These are phyloP conservation scores for Hypoxylon cercidicola DNA, from an alignment of 495 filamentous ascomycete genomes.

Conservation along the genomic window DNA sequence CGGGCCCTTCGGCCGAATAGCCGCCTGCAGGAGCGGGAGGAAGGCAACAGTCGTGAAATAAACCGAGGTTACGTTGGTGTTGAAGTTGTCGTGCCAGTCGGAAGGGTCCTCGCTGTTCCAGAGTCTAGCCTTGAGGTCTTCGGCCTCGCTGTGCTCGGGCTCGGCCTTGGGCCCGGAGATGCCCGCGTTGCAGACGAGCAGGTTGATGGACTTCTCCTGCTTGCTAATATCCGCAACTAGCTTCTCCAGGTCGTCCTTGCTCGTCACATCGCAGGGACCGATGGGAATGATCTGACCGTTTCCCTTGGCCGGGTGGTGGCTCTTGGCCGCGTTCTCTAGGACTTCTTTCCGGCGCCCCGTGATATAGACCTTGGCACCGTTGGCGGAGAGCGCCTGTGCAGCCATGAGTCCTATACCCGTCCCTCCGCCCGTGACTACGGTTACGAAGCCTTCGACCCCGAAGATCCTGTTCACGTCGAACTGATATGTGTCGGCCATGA, in stretches of 20 bases:
- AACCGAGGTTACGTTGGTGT: conserved; percentile 69
- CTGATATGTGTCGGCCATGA: conserved; percentile 46
- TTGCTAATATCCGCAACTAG: conserved; percentile 63
- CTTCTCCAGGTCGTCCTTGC: conserved; percentile 64
- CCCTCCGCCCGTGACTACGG: conserved; percentile 69
- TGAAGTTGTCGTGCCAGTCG: conserved; percentile 63
- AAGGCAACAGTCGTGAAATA: conserved; percentile 73
- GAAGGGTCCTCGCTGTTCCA: conserved; percentile 53
- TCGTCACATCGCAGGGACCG: conserved; percentile 70
- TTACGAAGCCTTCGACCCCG: conserved; percentile 64
- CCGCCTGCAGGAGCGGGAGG: conserved; percentile 63
- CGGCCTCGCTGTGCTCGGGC: conserved; percentile 48
- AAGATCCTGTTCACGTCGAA: conserved; percentile 58
- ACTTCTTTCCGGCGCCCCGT: conserved; percentile 67
- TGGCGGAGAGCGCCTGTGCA: conserved; percentile 67
- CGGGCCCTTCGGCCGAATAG: conserved; percentile 55
- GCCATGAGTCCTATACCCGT: conserved; percentile 70
- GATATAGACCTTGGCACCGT: conserved; percentile 75
- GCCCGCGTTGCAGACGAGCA: conserved; percentile 74
- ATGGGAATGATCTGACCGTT: conserved; percentile 49
- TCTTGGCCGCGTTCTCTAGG: conserved; percentile 59
- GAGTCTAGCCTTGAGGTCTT: conserved; percentile 58
- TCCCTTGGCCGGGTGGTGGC: conserved; percentile 44
- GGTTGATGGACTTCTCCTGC: conserved; percentile 62
- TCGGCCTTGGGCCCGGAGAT: conserved; percentile 57